phyloP scores from a whole-genome alignment of 495 filamentous ascomycete species.

The Tuber brumale region DNA sequence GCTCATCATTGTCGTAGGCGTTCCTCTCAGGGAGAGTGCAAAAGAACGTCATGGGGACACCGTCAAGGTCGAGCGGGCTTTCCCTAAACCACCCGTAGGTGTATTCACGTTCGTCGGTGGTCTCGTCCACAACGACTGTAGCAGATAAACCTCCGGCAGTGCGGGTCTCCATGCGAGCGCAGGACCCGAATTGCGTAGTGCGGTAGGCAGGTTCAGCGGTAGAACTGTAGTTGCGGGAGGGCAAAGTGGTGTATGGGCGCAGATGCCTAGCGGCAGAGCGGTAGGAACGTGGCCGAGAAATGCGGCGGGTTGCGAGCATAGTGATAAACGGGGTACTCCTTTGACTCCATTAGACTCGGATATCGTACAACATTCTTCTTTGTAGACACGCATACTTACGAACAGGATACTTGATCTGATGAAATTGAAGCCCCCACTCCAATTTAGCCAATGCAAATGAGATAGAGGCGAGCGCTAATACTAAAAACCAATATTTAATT shows the following conservation, averaged over 20 bases:
- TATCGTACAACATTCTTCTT: neutral
- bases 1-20: neutral
- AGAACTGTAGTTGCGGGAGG: neutral
- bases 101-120: neutral
- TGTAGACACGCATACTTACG: neutral
- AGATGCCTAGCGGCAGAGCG: neutral
- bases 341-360: neutral
- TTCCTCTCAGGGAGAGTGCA: neutral
- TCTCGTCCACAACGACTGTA: neutral
- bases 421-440: neutral
- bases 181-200: neutral
- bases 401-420: neutral
- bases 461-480: neutral
- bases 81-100: conserved; percentile 1
- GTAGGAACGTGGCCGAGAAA: neutral
- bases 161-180: neutral
- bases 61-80: neutral
- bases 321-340: neutral
- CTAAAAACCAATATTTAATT: neutral
- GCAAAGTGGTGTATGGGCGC: neutral
- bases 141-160: neutral
- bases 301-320: neutral
- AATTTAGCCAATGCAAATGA: neutral
- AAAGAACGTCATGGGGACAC: neutral
- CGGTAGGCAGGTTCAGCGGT: neutral